A percentile compares a stretch with the other conserved stretches of the same genome.
These are phyloP conservation scores for Piromyces finnis DNA, from an alignment of 192 early-diverging fungal genomes.

Conservation along the genomic window DNA sequence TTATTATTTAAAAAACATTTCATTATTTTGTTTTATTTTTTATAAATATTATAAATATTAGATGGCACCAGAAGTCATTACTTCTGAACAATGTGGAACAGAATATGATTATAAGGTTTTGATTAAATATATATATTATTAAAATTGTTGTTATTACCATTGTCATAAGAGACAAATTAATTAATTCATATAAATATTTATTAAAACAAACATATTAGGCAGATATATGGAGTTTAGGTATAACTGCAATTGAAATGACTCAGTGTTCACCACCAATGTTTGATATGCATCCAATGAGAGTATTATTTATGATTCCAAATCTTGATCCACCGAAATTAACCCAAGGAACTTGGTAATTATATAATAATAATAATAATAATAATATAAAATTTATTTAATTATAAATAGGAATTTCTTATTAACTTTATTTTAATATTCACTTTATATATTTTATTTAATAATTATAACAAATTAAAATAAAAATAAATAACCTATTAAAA, in stretches of 20 bases:
- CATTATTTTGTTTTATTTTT: too few species aligned
- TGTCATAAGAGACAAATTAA: too few species aligned
- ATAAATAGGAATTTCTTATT: too few species aligned
- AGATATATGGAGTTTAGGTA: constrained; percentile 11
- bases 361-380: too few species aligned
- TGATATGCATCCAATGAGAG: constrained; percentile 16
- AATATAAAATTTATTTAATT: too few species aligned
- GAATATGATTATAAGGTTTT: constrained; percentile 3
- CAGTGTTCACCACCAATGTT: constrained; percentile 14
- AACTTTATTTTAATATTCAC: too few species aligned
- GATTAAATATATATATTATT: too few species aligned
- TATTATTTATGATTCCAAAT: constrained; percentile 21
- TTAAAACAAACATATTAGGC: too few species aligned
- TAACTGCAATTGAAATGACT: constrained; percentile 12
- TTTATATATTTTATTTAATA: not conserved
- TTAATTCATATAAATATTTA: too few species aligned
- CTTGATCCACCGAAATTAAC: constrained; percentile 20
- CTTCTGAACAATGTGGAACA: constrained; percentile 1
- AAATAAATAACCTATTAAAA: not conserved
- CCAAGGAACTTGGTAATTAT: not conserved
- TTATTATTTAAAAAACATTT: too few species aligned
- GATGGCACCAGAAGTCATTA: constrained; percentile 8
- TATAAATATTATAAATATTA: too few species aligned
- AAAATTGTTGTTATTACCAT: too few species aligned
- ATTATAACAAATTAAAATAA: constrained; percentile 4